Evolutionary conservation across 139 green algal genomes (phyloP).

Genomic region (Gonium pectorale): DNA sequence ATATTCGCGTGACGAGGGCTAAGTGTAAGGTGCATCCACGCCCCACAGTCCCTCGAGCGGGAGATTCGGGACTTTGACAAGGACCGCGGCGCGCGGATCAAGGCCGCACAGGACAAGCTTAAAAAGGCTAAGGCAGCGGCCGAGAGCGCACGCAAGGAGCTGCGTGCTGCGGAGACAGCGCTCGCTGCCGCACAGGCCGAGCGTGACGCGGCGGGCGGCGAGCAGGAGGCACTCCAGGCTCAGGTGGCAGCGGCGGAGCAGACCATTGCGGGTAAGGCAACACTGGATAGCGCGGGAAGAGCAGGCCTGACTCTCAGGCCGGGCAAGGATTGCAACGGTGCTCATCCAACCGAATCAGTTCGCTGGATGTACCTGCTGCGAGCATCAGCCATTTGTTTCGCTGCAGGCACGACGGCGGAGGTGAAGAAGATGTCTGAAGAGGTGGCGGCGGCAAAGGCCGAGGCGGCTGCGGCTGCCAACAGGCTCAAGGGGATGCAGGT

Average conservation of each 20-base stretch:
- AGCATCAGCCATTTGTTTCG: too few relatives aligned
- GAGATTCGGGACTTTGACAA: constrained; percentile 87
- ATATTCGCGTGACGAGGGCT: too few relatives aligned
- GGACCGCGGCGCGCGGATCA: constrained; percentile 77
- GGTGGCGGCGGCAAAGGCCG: constrained; percentile 17
- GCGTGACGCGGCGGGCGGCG: constrained; percentile 69
- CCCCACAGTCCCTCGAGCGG: constrained; percentile 73
- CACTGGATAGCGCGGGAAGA: too few relatives aligned
- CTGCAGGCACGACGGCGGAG: constrained; percentile 39
- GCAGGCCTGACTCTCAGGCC: too few relatives aligned
- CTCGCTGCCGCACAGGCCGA: constrained; percentile 63
- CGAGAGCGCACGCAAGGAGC: constrained; percentile 66
- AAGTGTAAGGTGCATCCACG: too few relatives aligned
- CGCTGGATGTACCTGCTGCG: too few relatives aligned
- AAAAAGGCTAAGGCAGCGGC: constrained; percentile 78
- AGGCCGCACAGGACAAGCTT: constrained; percentile 80
- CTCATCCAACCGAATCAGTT: too few relatives aligned
- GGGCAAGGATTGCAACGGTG: too few relatives aligned
- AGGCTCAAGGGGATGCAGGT: constrained; percentile 29
- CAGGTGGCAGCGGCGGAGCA: constrained; percentile 65
- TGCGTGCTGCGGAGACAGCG: constrained; percentile 52
- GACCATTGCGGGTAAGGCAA: constrained; percentile 55
- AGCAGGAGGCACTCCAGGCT: constrained; percentile 69
- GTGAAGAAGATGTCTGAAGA: constrained; percentile 15
- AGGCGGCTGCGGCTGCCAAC: background rate